Evolutionary conservation across 192 early-diverging fungal species (phyloP).

Genomic region (Umbelopsis ramanniana): DNA sequence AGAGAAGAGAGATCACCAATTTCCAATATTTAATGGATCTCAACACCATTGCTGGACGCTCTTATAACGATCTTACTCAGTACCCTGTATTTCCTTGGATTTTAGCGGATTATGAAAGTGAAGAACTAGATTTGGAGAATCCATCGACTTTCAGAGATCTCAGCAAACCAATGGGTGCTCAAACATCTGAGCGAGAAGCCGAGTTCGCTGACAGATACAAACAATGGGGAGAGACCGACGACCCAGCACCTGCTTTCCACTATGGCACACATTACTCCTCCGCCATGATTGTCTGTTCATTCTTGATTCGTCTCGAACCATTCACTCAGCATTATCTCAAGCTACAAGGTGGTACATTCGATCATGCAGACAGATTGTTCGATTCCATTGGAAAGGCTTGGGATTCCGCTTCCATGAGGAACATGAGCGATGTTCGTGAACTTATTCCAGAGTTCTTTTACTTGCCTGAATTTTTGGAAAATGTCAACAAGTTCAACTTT

Average conservation of each 20-base stretch:
- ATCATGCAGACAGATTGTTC: slow-evolving; percentile 83
- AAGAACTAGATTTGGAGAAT: slow-evolving; percentile 78
- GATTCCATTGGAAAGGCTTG: slow-evolving; percentile 78
- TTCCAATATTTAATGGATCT: slow-evolving; percentile 97
- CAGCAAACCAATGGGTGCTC: slow-evolving; percentile 89
- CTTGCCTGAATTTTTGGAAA: slow-evolving; percentile 88
- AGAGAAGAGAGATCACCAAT: slow-evolving; percentile 85
- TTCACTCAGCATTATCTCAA: slow-evolving; percentile 84
- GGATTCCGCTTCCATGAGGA: slow-evolving; percentile 71
- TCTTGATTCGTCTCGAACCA: slow-evolving; percentile 88
- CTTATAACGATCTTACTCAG: slow-evolving; percentile 88
- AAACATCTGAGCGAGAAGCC: slow-evolving; percentile 66
- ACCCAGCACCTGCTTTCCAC: slow-evolving; percentile 74
- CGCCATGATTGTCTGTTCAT: slow-evolving; percentile 88
- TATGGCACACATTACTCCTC: slow-evolving; percentile 99
- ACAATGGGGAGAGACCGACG: slow-evolving; percentile 57
- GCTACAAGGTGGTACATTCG: slow-evolving; percentile 79
- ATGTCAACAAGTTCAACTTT: slow-evolving; percentile 72
- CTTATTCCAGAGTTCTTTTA: slow-evolving; percentile 97
- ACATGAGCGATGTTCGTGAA: slow-evolving; percentile 88
- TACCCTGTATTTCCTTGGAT: slow-evolving; percentile 99
- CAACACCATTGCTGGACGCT: slow-evolving; percentile 86
- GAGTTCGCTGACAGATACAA: slow-evolving; percentile 69
- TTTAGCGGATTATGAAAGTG: slow-evolving; percentile 76
- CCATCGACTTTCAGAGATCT: slow-evolving; percentile 86